Evolutionary conservation across 2,329 filamentous ascomycete genomes (phyloP), one percentile per base, ranked within the genome.

Genomic region (Phialophora macrospora): DNA sequence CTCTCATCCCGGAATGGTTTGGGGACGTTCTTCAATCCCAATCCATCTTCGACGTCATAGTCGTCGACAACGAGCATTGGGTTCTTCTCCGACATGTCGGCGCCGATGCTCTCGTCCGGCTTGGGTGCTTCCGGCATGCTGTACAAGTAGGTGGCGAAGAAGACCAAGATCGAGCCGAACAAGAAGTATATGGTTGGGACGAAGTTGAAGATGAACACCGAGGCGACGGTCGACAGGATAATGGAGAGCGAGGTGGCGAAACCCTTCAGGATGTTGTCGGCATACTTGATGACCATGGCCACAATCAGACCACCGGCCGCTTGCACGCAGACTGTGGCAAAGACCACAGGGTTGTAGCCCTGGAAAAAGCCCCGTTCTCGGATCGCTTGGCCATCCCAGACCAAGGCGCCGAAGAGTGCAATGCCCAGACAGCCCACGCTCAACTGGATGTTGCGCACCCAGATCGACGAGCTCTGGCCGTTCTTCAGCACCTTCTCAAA

Each of bases 381-480:
- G 70, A 98, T 93, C 41, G 91, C 88, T 67, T 88, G 86, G 22
- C 94, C 94, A 71, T 99, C 95, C 70, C 91, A 91, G 78, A 91
- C 90, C 2, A 96, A 79, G 3, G 98, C 89, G 1, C 94, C 95
- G 60, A 96, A 87, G 0, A 97, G 81, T 0, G 93, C 91, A 0
- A 94, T 92, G 72, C 97, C 93, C 1, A 98, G 82, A 1, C 93
- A 96, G 80, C 96, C 98, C 74, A 97, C 91, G 1, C 92, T 93
- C 28, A 98, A 82, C 77, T 99, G 95, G 58, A 97, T 90, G 76
- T 98, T 98, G 68, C 95, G 89, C 34, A 95, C 89, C 95, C 95
- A 99, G 12, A 98, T 84, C 0, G 92, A 94, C 6, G 89, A 88
- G 57, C 87, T 85, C 1, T 85, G 84, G 22, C 90, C 89, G 71